Evolutionary conservation across 768 basidiomycete genomes (phyloP), one percentile per base, ranked within the genome.

Genomic region (Suillus ampliporus): DNA sequence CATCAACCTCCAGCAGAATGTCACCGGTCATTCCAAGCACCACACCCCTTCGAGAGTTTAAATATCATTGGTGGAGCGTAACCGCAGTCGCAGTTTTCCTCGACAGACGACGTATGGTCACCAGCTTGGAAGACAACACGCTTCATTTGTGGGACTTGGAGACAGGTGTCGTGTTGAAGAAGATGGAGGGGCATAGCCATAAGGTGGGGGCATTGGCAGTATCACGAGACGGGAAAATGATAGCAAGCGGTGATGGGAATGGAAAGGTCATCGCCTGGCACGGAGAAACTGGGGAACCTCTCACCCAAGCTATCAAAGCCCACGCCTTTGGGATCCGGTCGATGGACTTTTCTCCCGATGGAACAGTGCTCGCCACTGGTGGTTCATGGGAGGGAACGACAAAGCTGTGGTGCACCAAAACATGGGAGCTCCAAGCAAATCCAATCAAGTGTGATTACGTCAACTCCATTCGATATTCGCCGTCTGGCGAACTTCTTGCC

Each of bases 91-190:
- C 50, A 34, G 50, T 34, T 0, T 52, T 52, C 11, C 50, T 19
- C 1, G 19, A 34, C n/a, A n/a, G 17, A 52, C 19, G 13, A 3
- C 28, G 50, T 1, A 52, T 52, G 50, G n/a, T 52, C 5, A 52
- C 50, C 2, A 11, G 50, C 2, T 52, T 31, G 1, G 5, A 4
- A 1, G 50, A n/a, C 31, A 52, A n/a, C 0, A 14, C 19, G 3
- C 31, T 52, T 34, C 11, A 19, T 21, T 31, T 52, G 28, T 52
- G 50, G 50, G 50, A 52, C 31, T 52, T 52, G 19, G 34, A 52
- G 51, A 34, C 19, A 6, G 31, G 31, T 13, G 31, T 21, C 13
- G 6, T 52, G 31, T 35, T 52, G n/a, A 52, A 52, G n/a, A 35
- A 52, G 31, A 35, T 52, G 51, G n/a, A n/a, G n/a, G 51, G 50